Evolutionary conservation across 2,329 filamentous ascomycete genomes (phyloP), one percentile per base, ranked within the genome.

Genomic region (Rachicladosporium sp.): DNA sequence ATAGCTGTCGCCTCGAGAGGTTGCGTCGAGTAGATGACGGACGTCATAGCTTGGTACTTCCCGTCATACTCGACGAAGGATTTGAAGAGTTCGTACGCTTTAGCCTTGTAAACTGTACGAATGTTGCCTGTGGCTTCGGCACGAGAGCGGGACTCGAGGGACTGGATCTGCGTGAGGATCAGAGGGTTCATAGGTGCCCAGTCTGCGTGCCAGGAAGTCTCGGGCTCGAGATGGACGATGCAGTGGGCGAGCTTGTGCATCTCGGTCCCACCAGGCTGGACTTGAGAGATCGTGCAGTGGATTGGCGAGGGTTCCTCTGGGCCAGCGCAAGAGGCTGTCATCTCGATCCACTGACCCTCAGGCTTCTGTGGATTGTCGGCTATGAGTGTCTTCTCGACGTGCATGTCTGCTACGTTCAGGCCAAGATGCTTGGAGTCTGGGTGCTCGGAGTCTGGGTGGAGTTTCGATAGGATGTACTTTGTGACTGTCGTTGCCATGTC

Each of bases 401-500:
- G 41, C 12, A 54, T 48, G 27, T 52, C 43, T 38, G 43, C 45
- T 27, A 55, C 43, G 10, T 53, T 52, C 30, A 54, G 38, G 8
- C 48, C 50, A 10, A 50, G 47, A 2, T 41, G 12, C 7, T 45
- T 40, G 10, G 33, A 29, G 8, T 47, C 50, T 12, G 50, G 45
- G 2, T 42, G 12, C 7, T 45, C 41, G 10, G 33, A 29, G 19
- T 46, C 34, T 21, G 30, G 30, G 15, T 38, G 42, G 5, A 43
- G 43, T 3, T 46, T 33, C 2, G 44, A 32, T 38, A 45, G 49
- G 31, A 57, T 46, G 39, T 56, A 47, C 10, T 44, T 37, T n/a
- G 46, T 46, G 10, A 51, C 47, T 8, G 51, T 50, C 12, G 49
- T 42, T 7, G 56, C 58, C 51, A 61, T 59, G 33, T 60, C 57